Evolutionary conservation across 169 alveolate species (phyloP).

Genomic region (Plasmodium coatneyi): DNA sequence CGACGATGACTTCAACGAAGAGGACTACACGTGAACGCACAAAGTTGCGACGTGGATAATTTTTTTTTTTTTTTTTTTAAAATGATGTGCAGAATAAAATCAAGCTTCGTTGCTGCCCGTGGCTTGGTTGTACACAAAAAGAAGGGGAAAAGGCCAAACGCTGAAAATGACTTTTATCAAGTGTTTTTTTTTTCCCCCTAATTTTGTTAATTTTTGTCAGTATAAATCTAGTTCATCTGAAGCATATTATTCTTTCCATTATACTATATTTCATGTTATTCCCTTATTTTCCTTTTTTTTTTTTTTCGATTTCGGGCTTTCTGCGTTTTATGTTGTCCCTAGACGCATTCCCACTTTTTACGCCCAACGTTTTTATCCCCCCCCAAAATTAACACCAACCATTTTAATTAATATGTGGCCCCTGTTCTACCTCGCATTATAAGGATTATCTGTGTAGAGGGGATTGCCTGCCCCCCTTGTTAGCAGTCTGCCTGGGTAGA

Average conservation of each 20-base stretch:
- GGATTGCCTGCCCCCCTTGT: neutral
- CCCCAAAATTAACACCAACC: neutral
- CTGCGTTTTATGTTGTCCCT: neutral
- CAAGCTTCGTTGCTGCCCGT: neutral
- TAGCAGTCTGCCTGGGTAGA: neutral
- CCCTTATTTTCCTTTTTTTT: neutral
- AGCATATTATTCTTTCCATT: neutral
- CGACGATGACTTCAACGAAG: slow-evolving; percentile 74
- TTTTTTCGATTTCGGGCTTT: neutral
- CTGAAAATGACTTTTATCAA: neutral
- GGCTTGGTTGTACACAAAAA: neutral
- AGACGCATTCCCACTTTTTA: neutral
- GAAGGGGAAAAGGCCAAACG: neutral
- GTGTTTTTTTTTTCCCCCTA: neutral
- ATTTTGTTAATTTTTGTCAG: neutral
- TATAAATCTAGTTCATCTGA: neutral
- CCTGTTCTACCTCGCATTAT: neutral
- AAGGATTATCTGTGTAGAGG: neutral
- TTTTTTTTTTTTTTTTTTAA: slow-evolving; percentile 10
- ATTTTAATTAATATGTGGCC: neutral
- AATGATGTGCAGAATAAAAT: neutral
- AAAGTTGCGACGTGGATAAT: neutral
- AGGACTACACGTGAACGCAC: slow-evolving; percentile 41
- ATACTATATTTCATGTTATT: neutral
- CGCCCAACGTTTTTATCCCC: neutral